Evolutionary conservation across 1,284 basidiomycete genomes (phyloP), one percentile per base, ranked within the genome.

Genomic region (Pseudozyma pruni): DNA sequence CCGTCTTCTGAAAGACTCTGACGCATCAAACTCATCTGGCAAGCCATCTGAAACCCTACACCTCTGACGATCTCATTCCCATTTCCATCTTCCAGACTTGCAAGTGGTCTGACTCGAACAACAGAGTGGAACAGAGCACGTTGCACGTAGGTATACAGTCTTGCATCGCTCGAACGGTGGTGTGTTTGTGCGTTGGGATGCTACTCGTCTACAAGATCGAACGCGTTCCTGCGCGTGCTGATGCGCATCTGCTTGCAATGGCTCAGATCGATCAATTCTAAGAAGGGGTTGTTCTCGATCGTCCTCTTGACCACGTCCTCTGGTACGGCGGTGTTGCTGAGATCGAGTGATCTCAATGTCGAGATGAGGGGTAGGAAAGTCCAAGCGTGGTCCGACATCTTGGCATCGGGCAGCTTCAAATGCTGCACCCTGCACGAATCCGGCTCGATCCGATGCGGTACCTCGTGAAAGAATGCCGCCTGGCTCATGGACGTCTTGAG

Each of bases 211-310:
- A 55, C 52, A 7, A 59, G 49, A 7, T 46, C 38, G 20, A 68
- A 68, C 0, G 64, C 64, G 23, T 68, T 57, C 2, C 64, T 33
- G 5, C 64, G 17, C 2, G 52, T 53, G 8, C 42, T 41, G 19
- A 68, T 52, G 2, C 52, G 40, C 47, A 61, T 57, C 44, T 56
- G 52, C 35, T 57, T 55, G 45, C 57, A 68, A 9, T 52, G 39
- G 32, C 48, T 44, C 4, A 68, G 41, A 19, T 68, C 57, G 14
- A 61, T 38, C 8, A 23, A 11, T 11, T 68, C 52, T 4, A 68
- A 16, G 10, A 45, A 61, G 0, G 43, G 48, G 22, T 68, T 68
- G 1, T 43, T 20, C 8, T 52, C 45, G 22, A 68, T 68, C 0
- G 53, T 61, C 5, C 23, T 29, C 9, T 39, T 46, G 0, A 68